Evolutionary conservation across 176 grass and related monocot genomes (phyloP), one percentile per base, ranked within the genome.

Genomic region (Aegilops sharonensis): DNA sequence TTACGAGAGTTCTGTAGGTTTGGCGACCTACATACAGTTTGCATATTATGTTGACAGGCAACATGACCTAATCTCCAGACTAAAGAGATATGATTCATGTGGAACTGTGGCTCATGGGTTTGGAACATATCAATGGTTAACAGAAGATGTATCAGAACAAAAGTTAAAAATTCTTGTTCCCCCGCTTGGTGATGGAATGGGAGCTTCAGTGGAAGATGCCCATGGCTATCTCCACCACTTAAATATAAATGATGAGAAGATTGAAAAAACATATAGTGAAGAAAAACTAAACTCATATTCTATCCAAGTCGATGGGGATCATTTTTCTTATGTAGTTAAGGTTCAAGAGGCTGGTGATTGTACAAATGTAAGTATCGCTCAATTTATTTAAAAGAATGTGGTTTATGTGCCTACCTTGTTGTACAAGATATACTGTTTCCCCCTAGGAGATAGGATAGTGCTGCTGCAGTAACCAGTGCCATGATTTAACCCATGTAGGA

Each of bases 61-160:
- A 43, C 85, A 88, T 86, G 85, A 78, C 45, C 43, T 82, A 80
- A 66, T 92, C 64, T 91, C 88, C 56, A 89, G 68, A 91, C 85
- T 93, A 86, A 94, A 89, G 84, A 93, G 85, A 78, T 89, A 78
- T 68, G 37, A 34, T 89, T 68, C 64, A 68, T 80, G 86, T 84
- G 82, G 81, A 64, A 42, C 42, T 76, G 73, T 78, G 11, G 91
- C 79, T 1, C 93, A 98, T 92, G 96, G 96, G 73, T 91, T 98
- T 77, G 96, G 96, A 84, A 98, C 96, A 81, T 98, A 98, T 89
- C 88, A 89, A 85, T 98, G 93, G 93, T 87, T 98, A 60, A 94
- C 76, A 79, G 93, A 98, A 98, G 96, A 98, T 89, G 85, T 98
- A 85, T 84, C 90, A 81, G 84, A 88, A 72, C 85, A 89, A 60